phyloP scores from a whole-genome alignment of 2,329 filamentous ascomycete species.

The Clarireedia monteithiana region DNA sequence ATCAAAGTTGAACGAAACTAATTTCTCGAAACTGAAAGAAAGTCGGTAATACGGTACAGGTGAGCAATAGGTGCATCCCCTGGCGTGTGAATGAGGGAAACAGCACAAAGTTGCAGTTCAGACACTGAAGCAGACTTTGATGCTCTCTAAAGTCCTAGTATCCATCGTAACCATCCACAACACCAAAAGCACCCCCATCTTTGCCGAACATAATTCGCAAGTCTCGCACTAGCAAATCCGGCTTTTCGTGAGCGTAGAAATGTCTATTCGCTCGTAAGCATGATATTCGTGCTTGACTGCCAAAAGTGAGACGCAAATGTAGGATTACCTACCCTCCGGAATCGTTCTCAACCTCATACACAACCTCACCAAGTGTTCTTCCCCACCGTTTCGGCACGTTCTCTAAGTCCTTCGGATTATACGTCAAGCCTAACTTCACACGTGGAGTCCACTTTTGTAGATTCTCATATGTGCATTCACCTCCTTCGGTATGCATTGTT shows the following conservation, averaged over 20 bases:
- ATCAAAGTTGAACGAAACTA: too few relatives aligned
- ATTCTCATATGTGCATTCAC: slow-evolving; percentile 15
- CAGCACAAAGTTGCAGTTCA: too few relatives aligned
- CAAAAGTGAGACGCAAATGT: slow-evolving; percentile 18
- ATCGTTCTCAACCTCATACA: slow-evolving; percentile 39
- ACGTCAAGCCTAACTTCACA: slow-evolving; percentile 39
- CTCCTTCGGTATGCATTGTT: slow-evolving; percentile 34
- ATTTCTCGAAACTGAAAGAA: too few relatives aligned
- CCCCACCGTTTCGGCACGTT: slow-evolving; percentile 47
- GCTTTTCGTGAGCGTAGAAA: slow-evolving; percentile 53
- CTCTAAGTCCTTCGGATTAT: slow-evolving; percentile 51
- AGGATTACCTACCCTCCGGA: slow-evolving; percentile 31
- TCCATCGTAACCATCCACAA: slow-evolving; percentile 16
- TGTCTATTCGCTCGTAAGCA: slow-evolving; percentile 30
- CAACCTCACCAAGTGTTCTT: slow-evolving; percentile 48
- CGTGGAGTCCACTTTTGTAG: slow-evolving; percentile 14
- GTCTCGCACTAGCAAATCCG: slow-evolving; percentile 42
- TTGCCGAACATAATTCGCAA: slow-evolving; percentile 49
- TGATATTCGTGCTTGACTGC: neutral
- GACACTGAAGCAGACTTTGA: neutral
- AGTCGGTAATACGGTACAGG: too few relatives aligned
- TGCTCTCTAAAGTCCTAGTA: neutral
- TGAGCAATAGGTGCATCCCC: too few relatives aligned
- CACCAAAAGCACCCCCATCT: slow-evolving; percentile 34
- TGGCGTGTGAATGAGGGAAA: too few relatives aligned